Evolutionary conservation across 352 stramenopile species (phyloP), one percentile per base, ranked within the genome.

Genomic region (Phytophthora pseudosyringae): DNA sequence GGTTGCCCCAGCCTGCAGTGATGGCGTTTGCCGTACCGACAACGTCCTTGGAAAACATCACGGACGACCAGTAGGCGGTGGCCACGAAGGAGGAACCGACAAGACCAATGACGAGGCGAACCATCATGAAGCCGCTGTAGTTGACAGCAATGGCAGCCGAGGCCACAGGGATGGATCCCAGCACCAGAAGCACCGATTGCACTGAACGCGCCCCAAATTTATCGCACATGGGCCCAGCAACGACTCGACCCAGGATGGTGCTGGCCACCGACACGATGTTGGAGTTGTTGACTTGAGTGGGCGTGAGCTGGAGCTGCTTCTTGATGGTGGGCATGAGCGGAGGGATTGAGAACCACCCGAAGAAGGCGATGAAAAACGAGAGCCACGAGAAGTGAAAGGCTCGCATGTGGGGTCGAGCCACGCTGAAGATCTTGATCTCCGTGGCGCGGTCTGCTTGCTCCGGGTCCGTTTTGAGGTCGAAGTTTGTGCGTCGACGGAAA

Each of bases 281-380:
- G 45, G 92, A 94, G 36, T 91, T 98, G 38, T 64, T 66, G 16
- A 98, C 86, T 51, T 98, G 71, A 68, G 96, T 59, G 18, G 86
- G 87, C 18, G 72, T 90, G 13, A 98, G 75, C 5, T 64, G 65
- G 8, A 99, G 77, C 47, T 92, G 78, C n/a, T 80, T 78, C 65
- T 89, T 92, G 66, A 98, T 96, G 47, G 96, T 94, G 3, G 88
- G 80, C 52, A 98, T 86, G 44, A 99, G 84, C 28, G 96, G 96
- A 31, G 94, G 92, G 71, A 98, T 97, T 40, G 90, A 86, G 72
- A 98, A 98, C 91, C 94, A 98, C 45, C 94, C 90, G 65, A 98
- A 93, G 81, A 98, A 98, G 50, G 94, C 94, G 47, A 95, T 86
- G 80, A 98, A 98, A 79, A 98, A 98, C 40, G 77, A 93, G 11